Percentiles rank a stretch among this genome's conserved stretches.
Evolutionary conservation across 768 basidiomycete genomes (phyloP).

Genomic region (Xerocomellus amylosporus): DNA sequence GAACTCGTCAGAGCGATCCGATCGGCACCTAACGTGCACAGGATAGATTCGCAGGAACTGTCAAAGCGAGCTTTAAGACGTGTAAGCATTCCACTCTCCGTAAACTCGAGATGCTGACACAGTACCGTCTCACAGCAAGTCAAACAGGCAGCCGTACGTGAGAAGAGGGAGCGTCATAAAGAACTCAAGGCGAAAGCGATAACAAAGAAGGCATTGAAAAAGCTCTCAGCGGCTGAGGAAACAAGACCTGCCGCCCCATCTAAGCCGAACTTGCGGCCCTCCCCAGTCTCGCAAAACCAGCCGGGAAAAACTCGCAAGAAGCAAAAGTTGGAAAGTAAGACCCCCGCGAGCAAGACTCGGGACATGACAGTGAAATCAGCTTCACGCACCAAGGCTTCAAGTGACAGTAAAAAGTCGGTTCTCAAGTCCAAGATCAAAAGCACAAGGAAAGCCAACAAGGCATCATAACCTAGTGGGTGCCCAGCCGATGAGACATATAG

Average conservation of each 20-base stretch:
- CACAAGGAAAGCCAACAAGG: not conserved
- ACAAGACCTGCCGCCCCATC: not conserved
- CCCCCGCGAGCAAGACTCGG: not conserved
- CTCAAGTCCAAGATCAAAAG: slow-evolving; percentile 1
- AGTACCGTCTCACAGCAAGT: slow-evolving; percentile 39
- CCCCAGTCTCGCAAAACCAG: not conserved
- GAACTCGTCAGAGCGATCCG: slow-evolving; percentile 33
- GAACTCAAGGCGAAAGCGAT: slow-evolving; percentile 41
- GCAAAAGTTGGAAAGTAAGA: slow-evolving; percentile 9
- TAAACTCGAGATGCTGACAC: not conserved
- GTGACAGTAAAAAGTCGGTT: not conserved
- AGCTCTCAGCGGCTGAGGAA: not conserved
- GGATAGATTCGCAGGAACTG: slow-evolving; percentile 17
- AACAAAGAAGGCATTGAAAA: slow-evolving; percentile 30
- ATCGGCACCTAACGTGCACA: slow-evolving; percentile 1
- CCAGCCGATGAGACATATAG: not conserved
- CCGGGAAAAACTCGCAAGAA: slow-evolving; percentile 15
- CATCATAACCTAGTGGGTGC: slow-evolving; percentile 5
- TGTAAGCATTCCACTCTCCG: slow-evolving; percentile 37
- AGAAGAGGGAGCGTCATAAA: slow-evolving; percentile 50
- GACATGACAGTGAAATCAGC: not conserved
- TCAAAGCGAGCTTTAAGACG: slow-evolving; percentile 67
- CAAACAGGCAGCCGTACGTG: slow-evolving; percentile 42
- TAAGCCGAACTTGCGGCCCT: not conserved
- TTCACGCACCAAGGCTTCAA: not conserved